These are phyloP conservation scores for Calophaca sinica DNA, from an alignment of 306 rosid species.

Conservation along the genomic window DNA sequence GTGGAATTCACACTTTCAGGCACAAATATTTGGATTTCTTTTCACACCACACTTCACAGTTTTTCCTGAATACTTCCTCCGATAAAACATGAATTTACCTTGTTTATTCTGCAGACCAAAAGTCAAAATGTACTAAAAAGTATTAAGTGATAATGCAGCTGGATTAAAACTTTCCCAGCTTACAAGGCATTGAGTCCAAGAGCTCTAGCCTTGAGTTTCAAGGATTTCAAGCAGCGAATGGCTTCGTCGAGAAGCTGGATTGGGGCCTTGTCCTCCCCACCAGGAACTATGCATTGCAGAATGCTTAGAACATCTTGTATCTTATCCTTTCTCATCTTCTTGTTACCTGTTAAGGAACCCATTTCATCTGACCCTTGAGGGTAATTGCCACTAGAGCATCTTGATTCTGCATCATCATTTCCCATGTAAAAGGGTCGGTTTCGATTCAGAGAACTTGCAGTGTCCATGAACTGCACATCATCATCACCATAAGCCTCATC, in stretches of 20 bases:
- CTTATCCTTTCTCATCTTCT: conserved; percentile 75
- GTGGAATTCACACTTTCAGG: conserved; percentile 12
- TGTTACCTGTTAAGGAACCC: conserved; percentile 51
- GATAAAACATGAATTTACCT: background rate
- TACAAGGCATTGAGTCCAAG: conserved; percentile 63
- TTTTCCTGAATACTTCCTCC: conserved; percentile 8
- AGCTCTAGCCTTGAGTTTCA: conserved; percentile 70
- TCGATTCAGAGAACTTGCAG: conserved; percentile 66
- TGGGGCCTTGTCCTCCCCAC: conserved; percentile 73
- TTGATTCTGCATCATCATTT: conserved; percentile 77
- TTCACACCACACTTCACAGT: conserved; percentile 6
- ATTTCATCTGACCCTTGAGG: conserved; percentile 49
- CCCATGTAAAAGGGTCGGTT: conserved; percentile 47
- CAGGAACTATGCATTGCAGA: conserved; percentile 82
- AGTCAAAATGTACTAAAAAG: conserved; percentile 16
- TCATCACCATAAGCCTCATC: conserved; percentile 47
- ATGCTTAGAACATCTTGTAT: conserved; percentile 72
- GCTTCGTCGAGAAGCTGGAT: conserved; percentile 85
- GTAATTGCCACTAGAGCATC: conserved; percentile 59
- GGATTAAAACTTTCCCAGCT: conserved; percentile 30
- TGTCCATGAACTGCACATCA: conserved; percentile 57
- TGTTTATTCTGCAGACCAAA: conserved; percentile 53
- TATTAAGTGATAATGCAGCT: conserved; percentile 10
- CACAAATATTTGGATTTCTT: conserved; percentile 22
- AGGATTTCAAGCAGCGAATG: conserved; percentile 71